phyloP scores from a whole-genome alignment of 2,329 filamentous ascomycete species.

The Colletotrichum eleusines region DNA sequence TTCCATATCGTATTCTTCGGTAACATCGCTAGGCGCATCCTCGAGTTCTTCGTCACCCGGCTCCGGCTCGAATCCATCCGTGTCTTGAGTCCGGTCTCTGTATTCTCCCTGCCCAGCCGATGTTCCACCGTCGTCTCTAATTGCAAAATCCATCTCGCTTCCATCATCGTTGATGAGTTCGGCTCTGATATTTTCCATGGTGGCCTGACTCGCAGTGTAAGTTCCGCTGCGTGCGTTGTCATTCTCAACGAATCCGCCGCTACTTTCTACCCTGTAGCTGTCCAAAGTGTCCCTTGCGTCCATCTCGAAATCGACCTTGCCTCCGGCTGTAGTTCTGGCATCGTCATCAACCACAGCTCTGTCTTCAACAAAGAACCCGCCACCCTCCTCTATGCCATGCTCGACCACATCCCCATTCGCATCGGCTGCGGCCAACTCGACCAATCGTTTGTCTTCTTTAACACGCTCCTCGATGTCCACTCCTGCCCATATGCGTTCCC shows the following conservation, averaged over 20 bases:
- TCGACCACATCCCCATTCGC: background rate
- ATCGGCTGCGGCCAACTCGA: background rate
- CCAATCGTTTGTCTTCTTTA: conserved; percentile 47
- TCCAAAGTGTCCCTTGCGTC: background rate
- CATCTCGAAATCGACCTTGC: background rate
- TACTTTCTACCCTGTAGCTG: background rate
- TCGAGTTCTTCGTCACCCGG: conserved; percentile 52
- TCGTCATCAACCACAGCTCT: background rate
- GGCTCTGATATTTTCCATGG: background rate
- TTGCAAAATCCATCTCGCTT: background rate
- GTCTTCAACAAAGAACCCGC: conserved; percentile 19
- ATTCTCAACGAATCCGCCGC: background rate
- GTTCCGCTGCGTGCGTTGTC: background rate
- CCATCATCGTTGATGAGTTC: conserved; percentile 6
- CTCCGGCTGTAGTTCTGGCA: background rate
- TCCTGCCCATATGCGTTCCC: conserved; percentile 76
- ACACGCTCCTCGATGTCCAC: conserved; percentile 62
- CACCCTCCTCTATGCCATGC: background rate
- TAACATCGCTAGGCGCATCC: conserved; percentile 55
- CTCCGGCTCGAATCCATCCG: background rate
- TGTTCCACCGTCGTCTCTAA: background rate
- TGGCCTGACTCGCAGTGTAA: background rate
- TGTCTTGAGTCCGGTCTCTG: conserved; percentile 31
- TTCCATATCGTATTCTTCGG: conserved; percentile 58
- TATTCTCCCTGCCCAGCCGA: background rate